Conservation (phyloP, 768 basidiomycete species). For the Agaricus blazei region DNA sequence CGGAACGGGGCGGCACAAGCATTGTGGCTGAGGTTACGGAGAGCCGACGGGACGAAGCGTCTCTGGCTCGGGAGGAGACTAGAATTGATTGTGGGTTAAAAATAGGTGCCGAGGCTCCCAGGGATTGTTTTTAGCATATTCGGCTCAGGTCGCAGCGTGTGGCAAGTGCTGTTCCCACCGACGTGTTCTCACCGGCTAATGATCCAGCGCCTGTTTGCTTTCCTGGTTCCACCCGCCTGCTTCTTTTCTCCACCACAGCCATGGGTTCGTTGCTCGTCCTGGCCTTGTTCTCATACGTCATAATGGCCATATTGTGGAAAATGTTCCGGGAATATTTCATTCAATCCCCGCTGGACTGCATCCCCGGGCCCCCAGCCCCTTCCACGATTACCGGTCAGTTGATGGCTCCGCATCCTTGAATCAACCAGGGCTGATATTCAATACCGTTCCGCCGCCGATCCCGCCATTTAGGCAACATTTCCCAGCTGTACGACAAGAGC, state of each 20-base stretch:
- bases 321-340: not conserved
- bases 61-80: too few species aligned
- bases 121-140: not conserved
- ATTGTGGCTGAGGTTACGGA: too few species aligned
- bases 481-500: conserved; percentile 25
- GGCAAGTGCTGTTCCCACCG: too few species aligned
- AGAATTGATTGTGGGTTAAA: too few species aligned
- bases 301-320: not conserved
- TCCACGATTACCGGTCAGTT: conserved; percentile 31
- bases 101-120: too few species aligned
- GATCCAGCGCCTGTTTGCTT: not conserved
- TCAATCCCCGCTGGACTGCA: conserved; percentile 1
- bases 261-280: not conserved
- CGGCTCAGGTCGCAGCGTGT: not conserved
- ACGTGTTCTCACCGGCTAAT: not conserved
- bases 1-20: too few species aligned
- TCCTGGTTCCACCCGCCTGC: not conserved
- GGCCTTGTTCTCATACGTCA: not conserved
- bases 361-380: conserved; percentile 11
- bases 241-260: not conserved
- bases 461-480: conserved; percentile 25
- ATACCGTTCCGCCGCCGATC: not conserved
- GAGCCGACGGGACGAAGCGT: too few species aligned
- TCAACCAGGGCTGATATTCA: not conserved
- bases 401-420: not conserved